Evolutionary conservation across 495 filamentous ascomycete species (phyloP), one percentile per base, ranked within the genome.

Genomic region (Penicillium mononematosum): DNA sequence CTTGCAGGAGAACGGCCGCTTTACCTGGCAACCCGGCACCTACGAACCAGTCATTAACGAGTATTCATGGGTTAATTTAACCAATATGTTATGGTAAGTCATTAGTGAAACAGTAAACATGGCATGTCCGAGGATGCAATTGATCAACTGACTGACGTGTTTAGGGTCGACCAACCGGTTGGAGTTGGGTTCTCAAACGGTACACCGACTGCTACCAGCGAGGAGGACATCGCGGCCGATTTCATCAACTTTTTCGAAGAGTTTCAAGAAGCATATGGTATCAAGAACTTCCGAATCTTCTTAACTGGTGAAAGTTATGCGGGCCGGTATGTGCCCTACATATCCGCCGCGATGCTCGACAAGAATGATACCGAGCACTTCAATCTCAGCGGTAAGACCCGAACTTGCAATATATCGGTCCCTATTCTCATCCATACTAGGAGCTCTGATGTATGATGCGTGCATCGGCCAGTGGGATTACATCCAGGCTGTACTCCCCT

Each of bases 381-480:
- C 19, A 38, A 51, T 5, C 32, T 51, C 20, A 41, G 48, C 32
- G 48, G 48, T 51, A 51, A 41, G 48, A 39, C n/a, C 22, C n/a
- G 22, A 38, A 24, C 2, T 31, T 31, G 27, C 31, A 50, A 38
- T 14, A 8, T 7, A 31, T 34, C 16, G n/a, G 46, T 11, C 5
- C 4, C 34, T 1, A 25, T 51, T 41, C 48, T 51, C 5, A 51
- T 27, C n/a, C n/a, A 48, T n/a, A 16, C 19, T 17, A 51, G 48
- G 48, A 51, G 32, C 32, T 25, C 32, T 51, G 19, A 51, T 51
- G 48, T 51, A 51, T 27, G 34, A 51, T 17, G 16, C 48, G 1
- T 51, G 48, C 32, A 51, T 51, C 32, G 48, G 48, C 48, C 48
- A 50, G 48, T 50, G 48, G 48, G 48, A 50, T 39, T 50, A 38